Evolutionary conservation across 192 early-diverging fungal genomes (phyloP).

Genomic region (Coemansia sp.): DNA sequence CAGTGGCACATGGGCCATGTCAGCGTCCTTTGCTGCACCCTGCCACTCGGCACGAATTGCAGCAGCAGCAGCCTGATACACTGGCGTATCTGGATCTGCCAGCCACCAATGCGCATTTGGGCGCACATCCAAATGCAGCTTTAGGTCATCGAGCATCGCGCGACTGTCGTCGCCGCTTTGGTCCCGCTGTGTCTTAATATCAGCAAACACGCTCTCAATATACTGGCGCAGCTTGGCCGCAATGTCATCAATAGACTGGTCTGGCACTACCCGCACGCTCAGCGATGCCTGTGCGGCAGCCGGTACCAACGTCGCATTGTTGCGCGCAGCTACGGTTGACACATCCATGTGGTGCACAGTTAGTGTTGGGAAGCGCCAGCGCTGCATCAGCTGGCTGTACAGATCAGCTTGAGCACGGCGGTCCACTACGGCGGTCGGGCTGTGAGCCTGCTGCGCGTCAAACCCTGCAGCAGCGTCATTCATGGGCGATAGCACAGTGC

Average conservation of each 20-base stretch:
- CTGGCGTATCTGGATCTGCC: conserved; percentile 63
- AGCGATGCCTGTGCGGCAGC: conserved; percentile 64
- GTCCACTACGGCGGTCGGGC: neutral
- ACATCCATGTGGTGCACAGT: conserved; percentile 76
- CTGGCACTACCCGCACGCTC: conserved; percentile 75
- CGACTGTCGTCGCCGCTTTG: conserved; percentile 2
- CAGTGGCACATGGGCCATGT: conserved; percentile 53
- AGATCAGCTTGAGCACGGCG: conserved; percentile 18
- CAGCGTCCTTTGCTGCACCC: conserved; percentile 2
- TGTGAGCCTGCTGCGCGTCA: neutral
- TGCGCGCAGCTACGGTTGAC: conserved; percentile 59
- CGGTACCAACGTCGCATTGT: conserved; percentile 69
- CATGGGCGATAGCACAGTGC: conserved; percentile 9
- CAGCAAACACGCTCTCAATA: conserved; percentile 56
- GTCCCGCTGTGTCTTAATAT: conserved; percentile 10
- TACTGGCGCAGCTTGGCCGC: conserved; percentile 58
- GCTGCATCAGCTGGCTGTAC: conserved; percentile 64
- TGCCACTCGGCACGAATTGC: conserved; percentile 59
- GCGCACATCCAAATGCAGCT: conserved; percentile 59
- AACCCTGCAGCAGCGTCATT: neutral
- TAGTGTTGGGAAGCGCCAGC: conserved; percentile 72
- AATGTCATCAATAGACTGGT: conserved; percentile 68
- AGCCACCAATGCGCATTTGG: conserved; percentile 76
- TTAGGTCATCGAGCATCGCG: conserved; percentile 12
- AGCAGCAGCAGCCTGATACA: conserved; percentile 67